phyloP scores from a whole-genome alignment of 1,284 basidiomycete species.

The Heterobasidion occidentale region DNA sequence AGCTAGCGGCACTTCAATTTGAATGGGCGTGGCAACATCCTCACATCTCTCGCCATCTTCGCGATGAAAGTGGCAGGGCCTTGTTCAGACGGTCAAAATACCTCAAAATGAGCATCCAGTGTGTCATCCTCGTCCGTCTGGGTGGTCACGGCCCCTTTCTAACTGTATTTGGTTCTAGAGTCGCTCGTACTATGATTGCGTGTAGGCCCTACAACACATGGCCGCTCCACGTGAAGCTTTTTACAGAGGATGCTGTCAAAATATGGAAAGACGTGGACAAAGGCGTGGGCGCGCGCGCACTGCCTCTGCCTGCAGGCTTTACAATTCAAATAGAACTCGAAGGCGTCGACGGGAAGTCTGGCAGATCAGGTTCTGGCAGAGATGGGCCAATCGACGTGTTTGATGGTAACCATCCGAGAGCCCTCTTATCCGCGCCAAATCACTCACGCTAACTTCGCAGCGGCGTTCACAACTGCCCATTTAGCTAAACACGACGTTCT shows the following conservation, averaged over 20 bases:
- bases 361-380: slow-evolving; percentile 37
- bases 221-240: slow-evolving; percentile 64
- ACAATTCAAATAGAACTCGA: slow-evolving; percentile 51
- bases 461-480: slow-evolving; percentile 46
- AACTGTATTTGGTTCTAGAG: slow-evolving; percentile 19
- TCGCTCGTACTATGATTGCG: slow-evolving; percentile 45
- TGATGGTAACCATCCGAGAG: slow-evolving; percentile 39
- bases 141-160: neutral
- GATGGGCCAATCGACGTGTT: slow-evolving; percentile 54
- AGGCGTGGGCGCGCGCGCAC: slow-evolving; percentile 6
- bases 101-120: slow-evolving; percentile 41
- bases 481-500: slow-evolving; percentile 43
- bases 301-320: slow-evolving; percentile 42
- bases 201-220: slow-evolving; percentile 53
- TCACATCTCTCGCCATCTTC: slow-evolving; percentile 48
- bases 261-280: slow-evolving; percentile 33
- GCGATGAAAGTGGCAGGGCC: slow-evolving; percentile 30
- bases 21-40: slow-evolving; percentile 93
- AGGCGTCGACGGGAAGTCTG: slow-evolving; percentile 65
- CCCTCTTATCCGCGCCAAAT: neutral
- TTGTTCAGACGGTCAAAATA: slow-evolving; percentile 28
- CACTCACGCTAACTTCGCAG: slow-evolving; percentile 14
- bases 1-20: slow-evolving; percentile 78
- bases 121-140: slow-evolving; percentile 13
- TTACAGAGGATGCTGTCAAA: slow-evolving; percentile 51